Base-by-base conservation (phyloP, 2,329 filamentous ascomycete species). In the Colletotrichum cereale region DNA sequence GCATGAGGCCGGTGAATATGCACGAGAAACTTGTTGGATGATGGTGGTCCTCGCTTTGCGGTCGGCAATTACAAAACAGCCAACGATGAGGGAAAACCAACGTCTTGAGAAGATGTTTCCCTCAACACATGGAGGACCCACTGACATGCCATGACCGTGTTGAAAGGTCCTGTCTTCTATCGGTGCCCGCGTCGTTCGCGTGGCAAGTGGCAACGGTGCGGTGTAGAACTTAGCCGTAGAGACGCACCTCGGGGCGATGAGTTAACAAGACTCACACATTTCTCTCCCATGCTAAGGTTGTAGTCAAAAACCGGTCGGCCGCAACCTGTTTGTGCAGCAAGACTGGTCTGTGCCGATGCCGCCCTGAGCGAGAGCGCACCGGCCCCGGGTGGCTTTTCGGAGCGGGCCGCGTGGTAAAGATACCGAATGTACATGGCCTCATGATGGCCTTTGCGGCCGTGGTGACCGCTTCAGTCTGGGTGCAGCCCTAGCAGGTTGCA, bases 401-500 rank as follows among this genome's bases (percentile, higher is more conserved):
- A 58, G 65, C 68, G 68, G 68, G 56, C 68, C 68, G 65, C 68
- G 34, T 18, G 31, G 44, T 47, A 47, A 34, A 62, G 57, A 58
- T 24, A 24, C 31, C 52, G 47, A 40, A 40, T 53, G 66, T 65
- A 63, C 58, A 56, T 58, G 65, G 53, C 68, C 68, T 60, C 58
- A 38, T 58, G 31, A 71, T 67, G 68, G 68, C 47, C 68, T 71
- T 40, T 71, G 68, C 68, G 66, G 58, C 47, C 68, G 68, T 64
- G 44, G 65, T 58, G 58, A 66, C 55, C 62, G 31, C 62, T 24
- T 55, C 62, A 18, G 58, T 24, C 65, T 52, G 68, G 36, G 63
- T 71, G 65, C 53, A 58, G 64, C 68, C 58, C 58, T 68, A 53
- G 52, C 58, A 63, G 53, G 58, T 64, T 63, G 36, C 34, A 38